phyloP scores from a whole-genome alignment of 2,329 filamentous ascomycete species.

The Epichloe scottii region DNA sequence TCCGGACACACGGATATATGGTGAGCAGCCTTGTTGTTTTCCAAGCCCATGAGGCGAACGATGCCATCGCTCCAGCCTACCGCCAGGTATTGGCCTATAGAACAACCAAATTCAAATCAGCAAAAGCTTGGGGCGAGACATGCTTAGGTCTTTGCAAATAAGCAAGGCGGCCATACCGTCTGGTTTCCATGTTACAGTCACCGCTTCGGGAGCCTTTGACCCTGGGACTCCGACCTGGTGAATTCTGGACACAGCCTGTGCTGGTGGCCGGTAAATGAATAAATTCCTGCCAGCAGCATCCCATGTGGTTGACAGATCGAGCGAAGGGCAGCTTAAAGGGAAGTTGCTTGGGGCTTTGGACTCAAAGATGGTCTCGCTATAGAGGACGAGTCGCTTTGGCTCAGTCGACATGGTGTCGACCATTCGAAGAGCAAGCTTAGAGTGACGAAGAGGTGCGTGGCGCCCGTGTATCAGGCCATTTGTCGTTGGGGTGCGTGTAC shows the following conservation, averaged over 20 bases:
- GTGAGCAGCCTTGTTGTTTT: conserved; percentile 71
- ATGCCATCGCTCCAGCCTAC: conserved; percentile 74
- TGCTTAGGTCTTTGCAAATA: no score
- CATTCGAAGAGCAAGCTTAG: background rate
- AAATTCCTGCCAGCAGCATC: conserved; percentile 57
- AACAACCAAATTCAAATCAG: background rate
- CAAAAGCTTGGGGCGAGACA: background rate
- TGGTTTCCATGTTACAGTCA: conserved; percentile 50
- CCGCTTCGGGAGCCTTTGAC: conserved; percentile 27
- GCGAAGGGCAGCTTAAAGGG: conserved; percentile 67
- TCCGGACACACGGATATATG: conserved; percentile 45
- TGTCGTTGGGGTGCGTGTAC: background rate
- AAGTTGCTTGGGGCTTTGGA: conserved; percentile 42
- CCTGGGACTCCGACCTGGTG: conserved; percentile 30
- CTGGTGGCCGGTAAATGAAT: conserved; percentile 65
- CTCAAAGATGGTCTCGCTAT: conserved; percentile 46
- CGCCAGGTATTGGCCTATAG: conserved; percentile 59
- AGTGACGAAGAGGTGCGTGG: background rate
- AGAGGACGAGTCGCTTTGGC: conserved; percentile 28
- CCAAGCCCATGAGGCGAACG: conserved; percentile 63
- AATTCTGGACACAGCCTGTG: conserved; percentile 48
- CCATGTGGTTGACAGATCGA: conserved; percentile 66
- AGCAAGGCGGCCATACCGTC: conserved; percentile 42
- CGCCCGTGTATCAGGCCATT: background rate
- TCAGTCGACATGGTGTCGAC: conserved; percentile 13